These are phyloP conservation scores for Backusella australiensis DNA, from an alignment of 192 early-diverging fungal genomes.

Conservation along the genomic window DNA sequence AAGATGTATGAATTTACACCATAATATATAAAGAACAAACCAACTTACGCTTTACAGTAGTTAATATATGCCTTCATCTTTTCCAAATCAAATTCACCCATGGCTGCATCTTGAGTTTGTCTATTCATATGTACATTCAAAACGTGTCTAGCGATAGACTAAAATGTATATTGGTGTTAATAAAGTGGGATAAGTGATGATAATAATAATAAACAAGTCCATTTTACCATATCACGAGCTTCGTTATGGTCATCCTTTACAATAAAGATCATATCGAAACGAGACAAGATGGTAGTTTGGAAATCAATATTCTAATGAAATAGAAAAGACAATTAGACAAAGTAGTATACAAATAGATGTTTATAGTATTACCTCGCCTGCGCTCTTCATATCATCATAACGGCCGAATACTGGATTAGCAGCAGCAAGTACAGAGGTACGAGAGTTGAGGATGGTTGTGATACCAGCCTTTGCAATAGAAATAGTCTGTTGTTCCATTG, in stretches of 20 bases:
- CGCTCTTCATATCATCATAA: constrained; percentile 97
- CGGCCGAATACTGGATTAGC: constrained; percentile 98
- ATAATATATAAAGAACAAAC: neutral
- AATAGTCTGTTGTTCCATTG: constrained; percentile 99
- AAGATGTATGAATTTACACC: neutral
- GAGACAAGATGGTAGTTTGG: constrained; percentile 98
- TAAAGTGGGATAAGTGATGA: neutral
- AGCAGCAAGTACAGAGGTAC: constrained; percentile 95
- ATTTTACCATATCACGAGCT: constrained; percentile 71
- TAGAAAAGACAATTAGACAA: neutral
- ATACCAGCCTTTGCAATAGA: constrained; percentile 99
- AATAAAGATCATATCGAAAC: constrained; percentile 99
- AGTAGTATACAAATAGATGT: neutral
- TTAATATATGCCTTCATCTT: constrained; percentile 96
- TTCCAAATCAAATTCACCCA: constrained; percentile 86
- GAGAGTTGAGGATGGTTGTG: constrained; percentile 96
- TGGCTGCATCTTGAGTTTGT: constrained; percentile 57
- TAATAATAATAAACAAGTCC: neutral
- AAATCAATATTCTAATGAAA: constrained; percentile 91
- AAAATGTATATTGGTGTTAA: constrained; percentile 2
- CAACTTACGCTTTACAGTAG: constrained; percentile 81
- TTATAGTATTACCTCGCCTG: constrained; percentile 70
- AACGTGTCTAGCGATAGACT: constrained; percentile 95
- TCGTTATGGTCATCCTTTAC: constrained; percentile 98
- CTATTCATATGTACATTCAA: constrained; percentile 90